These are phyloP conservation scores for Cucurbita ficifolia DNA, from an alignment of 306 rosid species.

Conservation along the genomic window DNA sequence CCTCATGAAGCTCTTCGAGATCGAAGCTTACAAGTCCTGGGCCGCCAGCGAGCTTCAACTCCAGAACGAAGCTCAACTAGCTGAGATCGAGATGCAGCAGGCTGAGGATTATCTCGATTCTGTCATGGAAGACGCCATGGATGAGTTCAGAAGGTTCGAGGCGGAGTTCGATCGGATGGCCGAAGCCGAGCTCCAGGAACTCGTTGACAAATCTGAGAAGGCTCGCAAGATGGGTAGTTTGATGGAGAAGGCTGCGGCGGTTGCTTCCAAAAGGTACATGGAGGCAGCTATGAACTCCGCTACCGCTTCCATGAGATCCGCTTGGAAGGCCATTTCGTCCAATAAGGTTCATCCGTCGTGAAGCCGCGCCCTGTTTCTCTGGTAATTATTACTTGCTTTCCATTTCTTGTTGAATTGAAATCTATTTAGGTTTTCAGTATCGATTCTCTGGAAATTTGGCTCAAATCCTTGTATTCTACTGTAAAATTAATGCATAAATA, in stretches of 20 bases:
- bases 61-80: slow-evolving; percentile 35
- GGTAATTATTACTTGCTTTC: neutral
- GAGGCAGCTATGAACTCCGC: slow-evolving; percentile 71
- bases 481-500: neutral
- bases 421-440: neutral
- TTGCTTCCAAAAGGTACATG: slow-evolving; percentile 62
- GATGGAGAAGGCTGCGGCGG: slow-evolving; percentile 57
- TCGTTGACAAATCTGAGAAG: slow-evolving; percentile 39
- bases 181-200: slow-evolving; percentile 25
- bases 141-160: slow-evolving; percentile 63
- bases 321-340: slow-evolving; percentile 67
- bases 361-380: neutral
- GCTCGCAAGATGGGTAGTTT: slow-evolving; percentile 56
- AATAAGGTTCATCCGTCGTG: slow-evolving; percentile 70
- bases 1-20: slow-evolving; percentile 73
- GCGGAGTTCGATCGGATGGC: slow-evolving; percentile 44
- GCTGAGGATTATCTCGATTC: slow-evolving; percentile 67
- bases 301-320: slow-evolving; percentile 78
- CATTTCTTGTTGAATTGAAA: neutral
- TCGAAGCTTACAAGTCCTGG: slow-evolving; percentile 91
- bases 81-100: slow-evolving; percentile 35
- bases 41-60: slow-evolving; percentile 59
- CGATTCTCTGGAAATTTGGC: neutral
- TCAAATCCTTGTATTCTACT: neutral
- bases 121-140: slow-evolving; percentile 80